Evolutionary conservation across 495 filamentous ascomycete genomes (phyloP).

Genomic region (Lophium mytilinum): DNA sequence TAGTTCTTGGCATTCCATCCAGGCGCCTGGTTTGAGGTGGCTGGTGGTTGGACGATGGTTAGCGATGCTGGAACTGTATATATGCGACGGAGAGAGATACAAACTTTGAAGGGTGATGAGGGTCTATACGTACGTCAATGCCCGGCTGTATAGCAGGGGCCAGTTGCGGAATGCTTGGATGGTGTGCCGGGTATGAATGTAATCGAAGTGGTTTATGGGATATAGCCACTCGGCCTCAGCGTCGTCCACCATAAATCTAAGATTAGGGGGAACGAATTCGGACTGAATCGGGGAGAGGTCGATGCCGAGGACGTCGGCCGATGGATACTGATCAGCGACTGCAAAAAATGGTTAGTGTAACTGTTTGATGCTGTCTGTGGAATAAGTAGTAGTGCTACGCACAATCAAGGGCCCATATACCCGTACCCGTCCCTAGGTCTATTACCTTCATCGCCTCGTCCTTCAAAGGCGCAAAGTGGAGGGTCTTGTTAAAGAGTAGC

Average conservation of each 20-base stretch:
- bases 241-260: conserved; percentile 50
- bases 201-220: conserved; percentile 38
- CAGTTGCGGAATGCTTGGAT: conserved; percentile 41
- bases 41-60: background rate
- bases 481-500: conserved; percentile 46
- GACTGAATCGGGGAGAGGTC: conserved; percentile 32
- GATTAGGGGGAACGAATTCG: conserved; percentile 43
- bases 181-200: conserved; percentile 46
- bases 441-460: conserved; percentile 49
- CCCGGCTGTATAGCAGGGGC: conserved; percentile 21
- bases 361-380: background rate
- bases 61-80: no score
- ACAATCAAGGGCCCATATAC: conserved; percentile 18
- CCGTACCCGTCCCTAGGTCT: conserved; percentile 60
- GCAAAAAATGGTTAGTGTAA: background rate
- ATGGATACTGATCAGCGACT: conserved; percentile 13
- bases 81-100: no score
- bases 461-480: conserved; percentile 52
- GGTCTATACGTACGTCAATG: conserved; percentile 14
- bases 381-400: background rate
- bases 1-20: conserved; percentile 43
- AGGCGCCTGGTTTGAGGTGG: conserved; percentile 42
- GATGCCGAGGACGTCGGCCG: conserved; percentile 12
- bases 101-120: background rate
- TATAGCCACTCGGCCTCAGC: conserved; percentile 37